phyloP scores from a whole-genome alignment of 2,329 filamentous ascomycete species.

The Arthrobotrys sinensis region DNA sequence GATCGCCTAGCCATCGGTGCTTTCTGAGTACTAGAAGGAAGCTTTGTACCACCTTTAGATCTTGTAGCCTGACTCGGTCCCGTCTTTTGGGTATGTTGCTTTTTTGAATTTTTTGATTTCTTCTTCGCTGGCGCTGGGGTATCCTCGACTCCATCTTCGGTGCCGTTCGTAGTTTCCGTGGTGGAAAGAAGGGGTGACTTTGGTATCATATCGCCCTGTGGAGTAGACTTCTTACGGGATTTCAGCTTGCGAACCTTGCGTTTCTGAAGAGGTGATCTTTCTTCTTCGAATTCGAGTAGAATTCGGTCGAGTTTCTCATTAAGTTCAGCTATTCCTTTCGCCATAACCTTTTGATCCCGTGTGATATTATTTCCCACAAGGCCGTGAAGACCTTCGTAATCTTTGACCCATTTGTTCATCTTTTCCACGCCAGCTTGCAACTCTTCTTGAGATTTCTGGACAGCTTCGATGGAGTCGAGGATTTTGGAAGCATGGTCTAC shows the following conservation, averaged over 20 bases:
- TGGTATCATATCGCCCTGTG: slow-evolving; percentile 5
- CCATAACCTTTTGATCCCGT: background rate
- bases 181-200: slow-evolving; percentile 26
- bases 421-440: no score
- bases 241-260: background rate
- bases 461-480: no score
- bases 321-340: background rate
- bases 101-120: slow-evolving; percentile 6
- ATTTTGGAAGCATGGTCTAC: no score
- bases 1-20: background rate
- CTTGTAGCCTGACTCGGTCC: slow-evolving; percentile 4
- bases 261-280: background rate
- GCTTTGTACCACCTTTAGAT: background rate
- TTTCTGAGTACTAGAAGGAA: background rate
- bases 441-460: no score
- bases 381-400: no score
- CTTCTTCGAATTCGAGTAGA: background rate
- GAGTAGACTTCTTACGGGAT: background rate
- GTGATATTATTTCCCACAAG: no score
- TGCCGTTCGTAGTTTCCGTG: slow-evolving; percentile 24
- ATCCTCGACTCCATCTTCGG: background rate
- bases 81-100: background rate
- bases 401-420: no score
- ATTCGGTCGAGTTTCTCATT: slow-evolving; percentile 9
- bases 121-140: slow-evolving; percentile 38